These are phyloP conservation scores for Phlyctochytrium arcticum DNA, from an alignment of 192 early-diverging fungal species.

Conservation along the genomic window DNA sequence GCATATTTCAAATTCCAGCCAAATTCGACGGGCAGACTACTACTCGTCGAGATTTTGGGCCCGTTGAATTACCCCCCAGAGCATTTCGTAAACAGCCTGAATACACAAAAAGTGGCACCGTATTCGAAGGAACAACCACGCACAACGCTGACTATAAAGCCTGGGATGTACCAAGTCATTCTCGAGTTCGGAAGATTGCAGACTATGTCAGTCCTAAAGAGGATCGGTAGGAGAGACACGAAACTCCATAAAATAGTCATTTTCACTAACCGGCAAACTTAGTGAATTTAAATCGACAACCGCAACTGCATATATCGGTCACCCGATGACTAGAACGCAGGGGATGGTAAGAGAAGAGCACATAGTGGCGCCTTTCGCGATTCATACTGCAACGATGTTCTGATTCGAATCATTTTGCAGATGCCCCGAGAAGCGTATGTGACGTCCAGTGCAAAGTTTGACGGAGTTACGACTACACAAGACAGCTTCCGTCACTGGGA, in stretches of 20 bases:
- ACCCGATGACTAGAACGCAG: conserved; percentile 13
- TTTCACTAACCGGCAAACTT: neutral
- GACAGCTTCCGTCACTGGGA: conserved; percentile 35
- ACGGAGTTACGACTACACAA: conserved; percentile 33
- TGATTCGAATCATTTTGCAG: neutral
- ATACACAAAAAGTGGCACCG: conserved; percentile 32
- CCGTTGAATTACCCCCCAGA: conserved; percentile 25
- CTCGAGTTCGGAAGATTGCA: conserved; percentile 17
- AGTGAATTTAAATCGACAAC: conserved; percentile 48
- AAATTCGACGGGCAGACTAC: conserved; percentile 42
- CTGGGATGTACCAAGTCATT: conserved; percentile 31
- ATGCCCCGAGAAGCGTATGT: conserved; percentile 12
- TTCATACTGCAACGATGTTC: neutral
- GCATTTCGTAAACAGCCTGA: conserved; percentile 17
- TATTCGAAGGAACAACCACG: conserved; percentile 37
- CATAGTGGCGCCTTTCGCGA: neutral
- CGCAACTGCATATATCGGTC: conserved; percentile 35
- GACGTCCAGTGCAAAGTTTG: conserved; percentile 28
- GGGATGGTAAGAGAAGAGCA: no score
- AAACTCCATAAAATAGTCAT: neutral
- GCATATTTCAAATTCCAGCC: conserved; percentile 26
- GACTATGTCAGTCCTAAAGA: conserved; percentile 21
- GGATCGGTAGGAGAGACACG: conserved; percentile 37
- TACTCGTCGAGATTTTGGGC: conserved; percentile 30
- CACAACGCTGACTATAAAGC: conserved; percentile 30